Evolutionary conservation across 306 rosid genomes (phyloP).

Genomic region (Lithocarpus polystachyus): DNA sequence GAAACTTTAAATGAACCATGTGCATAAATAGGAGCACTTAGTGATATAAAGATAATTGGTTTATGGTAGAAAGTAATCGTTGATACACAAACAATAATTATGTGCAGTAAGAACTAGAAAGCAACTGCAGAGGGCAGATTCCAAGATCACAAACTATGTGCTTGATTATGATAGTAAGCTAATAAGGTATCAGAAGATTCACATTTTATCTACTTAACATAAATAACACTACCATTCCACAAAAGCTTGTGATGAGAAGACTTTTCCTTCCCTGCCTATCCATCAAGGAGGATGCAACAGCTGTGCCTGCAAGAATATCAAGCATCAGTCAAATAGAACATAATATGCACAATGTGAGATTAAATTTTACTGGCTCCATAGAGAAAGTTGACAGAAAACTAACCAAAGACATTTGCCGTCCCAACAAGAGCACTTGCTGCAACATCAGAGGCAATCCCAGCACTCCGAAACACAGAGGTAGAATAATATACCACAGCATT

Average conservation of each 20-base stretch:
- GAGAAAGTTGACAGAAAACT: constrained; percentile 25
- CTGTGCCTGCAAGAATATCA: constrained; percentile 58
- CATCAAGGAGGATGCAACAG: constrained; percentile 89
- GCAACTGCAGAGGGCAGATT: neutral
- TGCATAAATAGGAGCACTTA: neutral
- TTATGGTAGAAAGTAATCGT: neutral
- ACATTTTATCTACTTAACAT: neutral
- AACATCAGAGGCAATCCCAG: constrained; percentile 90
- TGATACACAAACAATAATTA: neutral
- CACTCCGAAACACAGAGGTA: constrained; percentile 87
- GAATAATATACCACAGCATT: constrained; percentile 95
- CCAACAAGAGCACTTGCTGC: constrained; percentile 99
- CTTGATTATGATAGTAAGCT: neutral
- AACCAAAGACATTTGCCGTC: constrained; percentile 89
- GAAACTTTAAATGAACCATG: neutral
- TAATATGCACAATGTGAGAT: neutral
- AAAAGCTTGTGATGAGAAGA: constrained; percentile 81
- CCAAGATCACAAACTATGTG: neutral
- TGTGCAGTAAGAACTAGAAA: neutral
- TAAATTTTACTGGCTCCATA: neutral
- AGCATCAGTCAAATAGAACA: constrained; percentile 10
- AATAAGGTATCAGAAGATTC: neutral
- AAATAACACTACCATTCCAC: constrained; percentile 76
- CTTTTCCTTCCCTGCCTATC: constrained; percentile 83
- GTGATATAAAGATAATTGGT: neutral